Base-by-base conservation (phyloP, 2,329 filamentous ascomycete genomes). In the Ceratocystis huliohia region DNA sequence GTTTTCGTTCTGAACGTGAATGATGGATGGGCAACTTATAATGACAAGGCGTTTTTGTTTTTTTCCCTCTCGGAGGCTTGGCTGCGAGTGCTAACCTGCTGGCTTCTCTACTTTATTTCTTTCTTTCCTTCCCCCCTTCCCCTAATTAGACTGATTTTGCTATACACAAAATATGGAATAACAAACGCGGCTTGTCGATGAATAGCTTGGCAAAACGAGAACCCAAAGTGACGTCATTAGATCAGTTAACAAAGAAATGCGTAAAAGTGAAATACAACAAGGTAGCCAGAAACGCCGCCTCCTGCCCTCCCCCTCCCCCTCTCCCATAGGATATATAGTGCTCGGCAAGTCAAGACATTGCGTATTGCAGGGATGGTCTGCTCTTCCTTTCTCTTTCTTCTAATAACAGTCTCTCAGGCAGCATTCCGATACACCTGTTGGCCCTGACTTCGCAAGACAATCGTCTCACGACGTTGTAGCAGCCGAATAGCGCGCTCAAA, bases 401-500 rank as follows among this genome's bases (percentile, higher is more conserved):
- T 20, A 6, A 8, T 6, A 10, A 46, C 65, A 22, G 28, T 46
- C 44, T 22, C 25, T 76, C 73, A 90, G 65, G 85, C 85, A 64
- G 87, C 87, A 72, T 87, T 88, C 69, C 88, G 79, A 72, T 89
- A 89, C 33, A 92, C 86, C 76, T 90, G 85, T 48, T 83, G 81
- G 5, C 88, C 88, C 71, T 89, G 88, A 71, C 89, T 87, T 67
- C 89, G 80, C 75, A 92, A 88, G 75, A 89, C 87, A 72, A 94
- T 87, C 1, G 89, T 96, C 71, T 96, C 93, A 70, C 91, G 84
- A 72, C 92, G 82, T 75, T 95, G 90, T 76, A 99, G 77, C 17
- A 97, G 84, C 78, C 93, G 86, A 71, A 99, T 75, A 0, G 93
- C 90, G 71, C 93, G 80, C 70, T 92, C 92, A 37, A 99, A 80